Percentiles rank a stretch among this genome's conserved stretches.
Evolutionary conservation across 768 basidiomycete species (phyloP).

Genomic region (Cystobasidium ongulense): DNA sequence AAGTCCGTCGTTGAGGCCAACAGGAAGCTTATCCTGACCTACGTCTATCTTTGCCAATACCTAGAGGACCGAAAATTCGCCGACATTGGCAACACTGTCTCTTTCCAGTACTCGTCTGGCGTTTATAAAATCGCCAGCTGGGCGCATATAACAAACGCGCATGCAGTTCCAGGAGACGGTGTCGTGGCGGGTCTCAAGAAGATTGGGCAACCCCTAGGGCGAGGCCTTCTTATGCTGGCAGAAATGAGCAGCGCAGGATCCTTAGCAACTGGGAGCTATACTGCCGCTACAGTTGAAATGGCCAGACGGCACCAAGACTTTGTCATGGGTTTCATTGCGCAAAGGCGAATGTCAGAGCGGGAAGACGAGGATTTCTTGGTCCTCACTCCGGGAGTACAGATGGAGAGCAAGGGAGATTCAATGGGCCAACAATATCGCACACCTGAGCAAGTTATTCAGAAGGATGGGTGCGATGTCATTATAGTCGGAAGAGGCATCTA

Average conservation of each 20-base stretch:
- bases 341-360: slow-evolving; percentile 62
- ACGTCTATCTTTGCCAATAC: not conserved
- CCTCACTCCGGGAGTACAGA: slow-evolving; percentile 83
- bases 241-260: slow-evolving; percentile 92
- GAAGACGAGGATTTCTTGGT: slow-evolving; percentile 73
- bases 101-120: slow-evolving; percentile 85
- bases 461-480: slow-evolving; percentile 84
- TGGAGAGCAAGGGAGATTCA: slow-evolving; percentile 66
- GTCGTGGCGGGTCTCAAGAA: slow-evolving; percentile 81
- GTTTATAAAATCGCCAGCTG: slow-evolving; percentile 87
- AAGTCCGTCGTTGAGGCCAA: not conserved
- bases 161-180: slow-evolving; percentile 90
- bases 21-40: not conserved
- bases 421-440: slow-evolving; percentile 96
- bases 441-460: slow-evolving; percentile 68
- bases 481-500: slow-evolving; percentile 96
- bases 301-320: slow-evolving; percentile 68
- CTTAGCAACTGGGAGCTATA: slow-evolving; percentile 75
- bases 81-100: slow-evolving; percentile 96
- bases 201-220: slow-evolving; percentile 71
- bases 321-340: slow-evolving; percentile 93
- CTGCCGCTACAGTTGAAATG: slow-evolving; percentile 74
- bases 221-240: slow-evolving; percentile 81
- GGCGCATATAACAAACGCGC: slow-evolving; percentile 96
- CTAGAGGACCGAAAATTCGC: slow-evolving; percentile 94